Evolutionary conservation across 2,329 filamentous ascomycete species (phyloP).

Genomic region (Neofusicoccum parvum): DNA sequence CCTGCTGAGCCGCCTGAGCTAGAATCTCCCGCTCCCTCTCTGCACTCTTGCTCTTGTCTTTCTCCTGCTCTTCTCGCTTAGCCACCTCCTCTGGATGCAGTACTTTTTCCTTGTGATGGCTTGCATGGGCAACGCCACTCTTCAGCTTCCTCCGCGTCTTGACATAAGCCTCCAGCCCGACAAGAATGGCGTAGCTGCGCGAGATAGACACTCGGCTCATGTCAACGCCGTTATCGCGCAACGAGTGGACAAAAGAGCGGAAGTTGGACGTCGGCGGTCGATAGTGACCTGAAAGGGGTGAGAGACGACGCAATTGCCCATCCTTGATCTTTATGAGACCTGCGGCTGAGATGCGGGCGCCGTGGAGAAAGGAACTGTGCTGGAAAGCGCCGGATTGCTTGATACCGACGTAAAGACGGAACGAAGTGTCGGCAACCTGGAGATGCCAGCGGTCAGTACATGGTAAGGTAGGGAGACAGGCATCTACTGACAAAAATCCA

Average conservation of each 20-base stretch:
- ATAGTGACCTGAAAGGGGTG: conserved; percentile 75
- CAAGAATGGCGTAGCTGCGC: conserved; percentile 77
- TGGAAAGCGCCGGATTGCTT: conserved; percentile 88
- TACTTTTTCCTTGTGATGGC: conserved; percentile 60
- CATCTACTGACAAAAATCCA: conserved; percentile 75
- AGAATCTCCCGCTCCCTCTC: conserved; percentile 61
- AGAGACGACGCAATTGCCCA: conserved; percentile 73
- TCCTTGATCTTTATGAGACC: conserved; percentile 84
- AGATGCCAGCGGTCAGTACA: not conserved
- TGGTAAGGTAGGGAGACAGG: not conserved
- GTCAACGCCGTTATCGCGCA: conserved; percentile 75
- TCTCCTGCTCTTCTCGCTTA: conserved; percentile 48
- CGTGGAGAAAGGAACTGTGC: conserved; percentile 86
- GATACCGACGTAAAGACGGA: conserved; percentile 85
- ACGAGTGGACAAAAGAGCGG: conserved; percentile 72
- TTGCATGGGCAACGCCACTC: conserved; percentile 51
- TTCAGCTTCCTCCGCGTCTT: conserved; percentile 69
- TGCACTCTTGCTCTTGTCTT: conserved; percentile 63
- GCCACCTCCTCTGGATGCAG: conserved; percentile 62
- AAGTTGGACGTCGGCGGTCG: conserved; percentile 83
- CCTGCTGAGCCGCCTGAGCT: conserved; percentile 44
- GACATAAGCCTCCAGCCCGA: conserved; percentile 79
- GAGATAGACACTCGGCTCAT: conserved; percentile 78
- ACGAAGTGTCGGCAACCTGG: conserved; percentile 73
- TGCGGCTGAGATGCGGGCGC: conserved; percentile 77